A percentile compares a stretch with the other conserved stretches of the same genome.
Conservation (phyloP, 2,329 filamentous ascomycete genomes). For the Chaetomium sp. region DNA sequence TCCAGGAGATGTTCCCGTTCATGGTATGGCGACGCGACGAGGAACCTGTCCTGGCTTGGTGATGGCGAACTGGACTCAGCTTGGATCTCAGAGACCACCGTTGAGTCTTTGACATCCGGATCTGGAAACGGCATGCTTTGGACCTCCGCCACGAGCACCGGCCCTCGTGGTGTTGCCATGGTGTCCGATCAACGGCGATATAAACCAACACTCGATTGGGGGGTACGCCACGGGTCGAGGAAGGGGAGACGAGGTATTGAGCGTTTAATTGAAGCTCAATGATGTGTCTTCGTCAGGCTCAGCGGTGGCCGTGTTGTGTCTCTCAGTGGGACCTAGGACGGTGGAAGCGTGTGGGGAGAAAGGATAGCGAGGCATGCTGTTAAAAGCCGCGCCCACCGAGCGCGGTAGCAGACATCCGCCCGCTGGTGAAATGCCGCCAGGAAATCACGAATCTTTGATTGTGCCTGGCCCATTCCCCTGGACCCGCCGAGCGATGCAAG, state of each 20-base stretch:
- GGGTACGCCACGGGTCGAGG: not conserved
- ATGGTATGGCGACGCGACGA: constrained; percentile 72
- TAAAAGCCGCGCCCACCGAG: not conserved
- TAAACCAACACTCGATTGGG: not conserved
- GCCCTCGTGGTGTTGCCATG: constrained; percentile 16
- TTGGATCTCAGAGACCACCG: constrained; percentile 24
- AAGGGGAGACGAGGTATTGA: not conserved
- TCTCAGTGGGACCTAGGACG: too few relatives aligned
- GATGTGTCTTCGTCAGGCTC: not conserved
- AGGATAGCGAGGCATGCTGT: not conserved
- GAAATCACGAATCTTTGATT: constrained; percentile 17
- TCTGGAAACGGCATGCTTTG: constrained; percentile 4
- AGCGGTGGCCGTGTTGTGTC: not conserved
- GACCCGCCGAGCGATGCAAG: not conserved
- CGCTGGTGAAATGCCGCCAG: constrained; percentile 19
- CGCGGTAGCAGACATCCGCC: constrained; percentile 3
- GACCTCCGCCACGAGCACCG: constrained; percentile 9
- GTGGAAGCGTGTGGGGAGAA: not conserved
- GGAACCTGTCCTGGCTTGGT: constrained; percentile 27
- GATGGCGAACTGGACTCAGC: not conserved
- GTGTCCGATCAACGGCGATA: not conserved
- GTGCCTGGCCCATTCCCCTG: not conserved
- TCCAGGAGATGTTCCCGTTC: constrained; percentile 65
- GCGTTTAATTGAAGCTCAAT: not conserved
- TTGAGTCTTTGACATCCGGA: constrained; percentile 20